phyloP scores from a whole-genome alignment of 148 eudicot species.

The Amaranthus cruentus region DNA sequence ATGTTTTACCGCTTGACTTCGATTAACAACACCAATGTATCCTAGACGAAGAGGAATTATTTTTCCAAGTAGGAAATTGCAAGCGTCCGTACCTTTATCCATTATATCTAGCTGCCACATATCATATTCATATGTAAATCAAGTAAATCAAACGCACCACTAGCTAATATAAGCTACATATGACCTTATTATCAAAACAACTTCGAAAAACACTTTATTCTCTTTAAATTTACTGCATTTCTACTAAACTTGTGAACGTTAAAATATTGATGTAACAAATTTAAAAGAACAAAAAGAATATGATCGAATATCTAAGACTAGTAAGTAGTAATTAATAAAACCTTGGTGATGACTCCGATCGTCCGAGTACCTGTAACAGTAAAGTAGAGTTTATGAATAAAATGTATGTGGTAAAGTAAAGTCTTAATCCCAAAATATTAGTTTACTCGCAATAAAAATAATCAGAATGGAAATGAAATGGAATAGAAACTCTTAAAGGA shows the following conservation, averaged over 20 bases:
- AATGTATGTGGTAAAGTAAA: too few relatives aligned
- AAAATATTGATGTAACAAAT: background rate
- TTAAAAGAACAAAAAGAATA: too few relatives aligned
- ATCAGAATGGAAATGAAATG: too few relatives aligned
- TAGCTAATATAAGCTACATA: background rate
- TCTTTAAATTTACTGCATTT: too few relatives aligned
- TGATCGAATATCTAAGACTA: background rate
- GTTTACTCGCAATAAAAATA: too few relatives aligned
- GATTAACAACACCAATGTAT: constrained; percentile 58
- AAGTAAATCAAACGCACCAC: background rate
- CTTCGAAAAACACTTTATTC: too few relatives aligned
- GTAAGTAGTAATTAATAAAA: background rate
- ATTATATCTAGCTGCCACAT: constrained; percentile 47
- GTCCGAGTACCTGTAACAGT: constrained; percentile 41
- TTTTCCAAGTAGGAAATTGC: constrained; percentile 50
- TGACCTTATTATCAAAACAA: too few relatives aligned
- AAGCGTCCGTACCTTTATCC: constrained; percentile 57
- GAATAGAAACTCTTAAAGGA: too few relatives aligned
- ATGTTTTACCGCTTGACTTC: constrained; percentile 53
- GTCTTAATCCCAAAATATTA: too few relatives aligned
- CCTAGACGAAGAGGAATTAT: constrained; percentile 50
- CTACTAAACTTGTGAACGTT: too few relatives aligned
- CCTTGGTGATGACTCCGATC: constrained; percentile 60
- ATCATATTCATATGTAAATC: background rate
- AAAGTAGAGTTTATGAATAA: too few relatives aligned